Evolutionary conservation across 176 grass and related monocot species (phyloP).

Genomic region (Hyparrhenia diplandra): DNA sequence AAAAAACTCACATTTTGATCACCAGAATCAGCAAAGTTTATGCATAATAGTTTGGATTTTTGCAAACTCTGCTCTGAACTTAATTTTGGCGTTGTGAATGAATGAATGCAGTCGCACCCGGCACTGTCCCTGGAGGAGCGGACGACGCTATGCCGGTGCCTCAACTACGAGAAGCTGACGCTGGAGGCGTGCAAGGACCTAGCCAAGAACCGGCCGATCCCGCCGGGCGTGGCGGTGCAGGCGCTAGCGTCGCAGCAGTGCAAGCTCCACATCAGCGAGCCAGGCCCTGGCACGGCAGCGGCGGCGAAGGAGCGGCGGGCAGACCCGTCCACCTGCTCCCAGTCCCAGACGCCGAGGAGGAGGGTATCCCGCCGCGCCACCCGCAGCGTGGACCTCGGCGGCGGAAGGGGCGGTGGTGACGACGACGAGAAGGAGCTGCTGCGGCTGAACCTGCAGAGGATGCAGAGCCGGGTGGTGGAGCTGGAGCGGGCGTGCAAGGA

Average conservation of each 20-base stretch:
- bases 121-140: constrained; percentile 55
- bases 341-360: constrained; percentile 39
- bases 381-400: neutral
- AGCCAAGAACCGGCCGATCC: constrained; percentile 75
- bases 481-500: constrained; percentile 76
- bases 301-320: neutral
- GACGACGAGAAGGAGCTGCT: constrained; percentile 64
- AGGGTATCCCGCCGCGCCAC: neutral
- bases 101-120: constrained; percentile 51
- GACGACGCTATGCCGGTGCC: constrained; percentile 66
- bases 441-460: constrained; percentile 59
- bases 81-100: neutral
- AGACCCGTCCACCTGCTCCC: neutral
- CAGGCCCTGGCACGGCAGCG: neutral
- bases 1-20: neutral
- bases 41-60: no score
- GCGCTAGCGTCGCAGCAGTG: constrained; percentile 65
- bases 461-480: constrained; percentile 80
- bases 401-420: neutral
- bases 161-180: constrained; percentile 93
- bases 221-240: constrained; percentile 70
- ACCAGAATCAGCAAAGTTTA: neutral
- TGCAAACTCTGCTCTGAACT: neutral
- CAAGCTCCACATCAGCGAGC: constrained; percentile 42
- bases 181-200: constrained; percentile 91